phyloP scores from a whole-genome alignment of 2,329 filamentous ascomycete species.

The Huntiella omanensis region DNA sequence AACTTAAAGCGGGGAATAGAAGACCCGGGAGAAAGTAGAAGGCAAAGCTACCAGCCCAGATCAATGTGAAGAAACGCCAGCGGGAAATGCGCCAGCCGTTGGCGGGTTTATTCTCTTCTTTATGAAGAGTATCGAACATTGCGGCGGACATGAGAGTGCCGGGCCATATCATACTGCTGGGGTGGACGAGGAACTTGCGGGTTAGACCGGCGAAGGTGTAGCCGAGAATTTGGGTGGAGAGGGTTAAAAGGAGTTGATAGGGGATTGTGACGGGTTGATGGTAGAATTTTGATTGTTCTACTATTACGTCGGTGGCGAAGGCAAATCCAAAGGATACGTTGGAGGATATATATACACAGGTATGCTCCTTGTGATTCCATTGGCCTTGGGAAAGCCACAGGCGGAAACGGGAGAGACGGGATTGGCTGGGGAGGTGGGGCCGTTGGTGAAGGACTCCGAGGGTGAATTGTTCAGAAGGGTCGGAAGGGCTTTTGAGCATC shows the following conservation, averaged over 20 bases:
- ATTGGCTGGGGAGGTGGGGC: conserved; percentile 9
- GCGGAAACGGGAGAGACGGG: conserved; percentile 26
- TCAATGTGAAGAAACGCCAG: conserved; percentile 65
- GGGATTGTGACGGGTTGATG: conserved; percentile 57
- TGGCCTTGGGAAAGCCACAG: conserved; percentile 61
- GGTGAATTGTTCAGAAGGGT: conserved; percentile 28
- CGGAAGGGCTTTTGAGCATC: conserved; percentile 42
- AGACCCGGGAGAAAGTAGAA: conserved; percentile 79
- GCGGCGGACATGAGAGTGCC: conserved; percentile 73
- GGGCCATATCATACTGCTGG: conserved; percentile 83
- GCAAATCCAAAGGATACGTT: conserved; percentile 82
- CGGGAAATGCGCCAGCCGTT: conserved; percentile 69
- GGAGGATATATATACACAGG: conserved; percentile 75
- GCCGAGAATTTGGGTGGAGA: conserved; percentile 72
- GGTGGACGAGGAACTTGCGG: conserved; percentile 62
- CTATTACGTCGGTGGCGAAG: conserved; percentile 76
- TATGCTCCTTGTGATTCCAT: conserved; percentile 82
- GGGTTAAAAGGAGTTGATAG: conserved; percentile 66
- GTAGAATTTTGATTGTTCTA: conserved; percentile 80
- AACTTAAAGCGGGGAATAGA: conserved; percentile 66
- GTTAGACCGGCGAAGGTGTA: conserved; percentile 75
- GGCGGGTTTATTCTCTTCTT: conserved; percentile 62
- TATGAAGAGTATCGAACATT: conserved; percentile 77
- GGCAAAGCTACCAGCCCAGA: conserved; percentile 50
- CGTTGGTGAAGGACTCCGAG: conserved; percentile 25